Conservation (phyloP, 2,329 filamentous ascomycete genomes). For the Aspergillus bombycis region DNA sequence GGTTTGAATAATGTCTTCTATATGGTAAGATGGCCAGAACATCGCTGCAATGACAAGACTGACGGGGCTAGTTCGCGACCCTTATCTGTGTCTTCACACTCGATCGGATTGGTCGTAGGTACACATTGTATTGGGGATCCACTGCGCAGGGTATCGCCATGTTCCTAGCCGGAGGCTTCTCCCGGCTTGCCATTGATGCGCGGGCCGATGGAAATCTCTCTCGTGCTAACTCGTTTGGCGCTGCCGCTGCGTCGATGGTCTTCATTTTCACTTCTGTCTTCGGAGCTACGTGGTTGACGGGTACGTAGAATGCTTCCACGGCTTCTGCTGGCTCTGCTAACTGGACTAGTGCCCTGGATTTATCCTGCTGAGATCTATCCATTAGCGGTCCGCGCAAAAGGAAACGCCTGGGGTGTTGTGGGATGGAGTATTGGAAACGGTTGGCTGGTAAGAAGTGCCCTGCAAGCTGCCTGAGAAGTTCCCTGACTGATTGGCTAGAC, state of each 20-base stretch:
- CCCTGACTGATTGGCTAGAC: conserved; percentile 28
- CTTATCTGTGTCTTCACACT: conserved; percentile 71
- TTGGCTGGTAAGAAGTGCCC: conserved; percentile 53
- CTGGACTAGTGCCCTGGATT: conserved; percentile 58
- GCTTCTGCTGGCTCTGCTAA: conserved; percentile 57
- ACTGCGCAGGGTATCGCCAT: conserved; percentile 67
- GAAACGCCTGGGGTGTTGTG: conserved; percentile 75
- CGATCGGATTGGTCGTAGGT: conserved; percentile 68
- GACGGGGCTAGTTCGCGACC: conserved; percentile 59
- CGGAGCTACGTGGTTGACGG: conserved; percentile 63
- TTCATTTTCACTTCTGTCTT: conserved; percentile 70
- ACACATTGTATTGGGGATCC: conserved; percentile 71
- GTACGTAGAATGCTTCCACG: conserved; percentile 61
- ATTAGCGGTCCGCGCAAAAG: conserved; percentile 69
- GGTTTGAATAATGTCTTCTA: conserved; percentile 61
- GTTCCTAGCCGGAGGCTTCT: conserved; percentile 68
- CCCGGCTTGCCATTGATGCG: conserved; percentile 56
- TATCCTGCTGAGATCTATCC: conserved; percentile 77
- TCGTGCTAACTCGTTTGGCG: conserved; percentile 58
- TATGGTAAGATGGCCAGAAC: conserved; percentile 45
- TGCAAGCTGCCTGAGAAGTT: conserved; percentile 3
- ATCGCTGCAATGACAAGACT: not conserved
- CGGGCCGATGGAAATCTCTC: conserved; percentile 49
- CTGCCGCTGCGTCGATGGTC: conserved; percentile 70
- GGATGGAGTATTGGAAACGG: conserved; percentile 78